A percentile compares a stretch with the other conserved stretches of the same genome.
These are phyloP conservation scores for Alternaria consortialis DNA, from an alignment of 2,329 filamentous ascomycete species.

Conservation along the genomic window DNA sequence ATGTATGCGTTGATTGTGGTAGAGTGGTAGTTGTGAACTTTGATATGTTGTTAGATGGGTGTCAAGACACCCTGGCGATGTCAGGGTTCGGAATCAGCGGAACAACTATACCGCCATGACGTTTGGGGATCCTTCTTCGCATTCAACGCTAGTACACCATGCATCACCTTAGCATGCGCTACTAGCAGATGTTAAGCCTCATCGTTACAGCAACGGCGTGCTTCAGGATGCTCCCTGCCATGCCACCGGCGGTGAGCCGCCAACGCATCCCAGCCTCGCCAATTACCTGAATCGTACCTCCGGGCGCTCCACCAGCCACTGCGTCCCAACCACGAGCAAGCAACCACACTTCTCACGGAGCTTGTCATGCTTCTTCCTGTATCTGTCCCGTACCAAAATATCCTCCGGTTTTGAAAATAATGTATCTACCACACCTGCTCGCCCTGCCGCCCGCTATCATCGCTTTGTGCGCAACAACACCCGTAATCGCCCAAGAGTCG, in stretches of 20 bases:
- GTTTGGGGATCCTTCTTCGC: not conserved
- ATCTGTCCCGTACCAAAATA: slow-evolving; percentile 11
- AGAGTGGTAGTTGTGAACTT: not conserved
- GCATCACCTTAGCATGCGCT: not conserved
- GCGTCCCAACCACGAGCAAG: slow-evolving; percentile 9
- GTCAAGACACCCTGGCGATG: not conserved
- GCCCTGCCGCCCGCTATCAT: slow-evolving; percentile 44
- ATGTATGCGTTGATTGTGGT: not conserved
- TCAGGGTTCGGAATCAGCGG: slow-evolving; percentile 11
- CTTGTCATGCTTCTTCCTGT: slow-evolving; percentile 25
- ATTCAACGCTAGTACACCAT: not conserved
- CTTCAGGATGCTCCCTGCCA: slow-evolving; percentile 25
- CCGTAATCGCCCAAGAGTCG: slow-evolving; percentile 30
- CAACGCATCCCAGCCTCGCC: slow-evolving; percentile 48
- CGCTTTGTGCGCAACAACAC: slow-evolving; percentile 36
- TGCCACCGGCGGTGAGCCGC: slow-evolving; percentile 32
- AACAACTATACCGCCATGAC: slow-evolving; percentile 11
- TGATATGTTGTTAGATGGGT: not conserved
- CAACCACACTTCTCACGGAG: not conserved
- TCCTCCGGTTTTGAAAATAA: slow-evolving; percentile 13
- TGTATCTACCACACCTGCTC: slow-evolving; percentile 40
- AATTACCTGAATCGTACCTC: slow-evolving; percentile 37
- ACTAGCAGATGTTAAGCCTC: not conserved
- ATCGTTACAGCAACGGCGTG: not conserved
- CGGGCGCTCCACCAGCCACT: slow-evolving; percentile 42